These are phyloP conservation scores for Cyclocybe cylindracea DNA, from an alignment of 768 basidiomycete genomes.

Conservation along the genomic window DNA sequence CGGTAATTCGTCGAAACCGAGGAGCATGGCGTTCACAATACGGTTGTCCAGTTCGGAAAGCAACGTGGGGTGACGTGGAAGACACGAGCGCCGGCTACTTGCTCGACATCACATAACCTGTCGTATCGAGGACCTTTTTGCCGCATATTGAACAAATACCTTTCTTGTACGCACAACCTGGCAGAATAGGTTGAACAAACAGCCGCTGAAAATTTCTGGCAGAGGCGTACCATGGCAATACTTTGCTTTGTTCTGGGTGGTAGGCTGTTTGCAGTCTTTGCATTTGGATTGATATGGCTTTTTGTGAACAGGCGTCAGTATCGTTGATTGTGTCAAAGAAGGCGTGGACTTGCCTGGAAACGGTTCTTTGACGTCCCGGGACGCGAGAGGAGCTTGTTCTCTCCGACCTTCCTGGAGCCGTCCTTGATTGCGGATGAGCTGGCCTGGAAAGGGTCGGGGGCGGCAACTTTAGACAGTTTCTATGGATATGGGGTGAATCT, in stretches of 20 bases:
- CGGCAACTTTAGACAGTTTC: slow-evolving; percentile 91
- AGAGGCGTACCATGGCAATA: slow-evolving; percentile 77
- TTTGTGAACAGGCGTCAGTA: slow-evolving; percentile 20
- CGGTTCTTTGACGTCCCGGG: slow-evolving; percentile 76
- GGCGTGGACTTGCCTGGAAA: slow-evolving; percentile 58
- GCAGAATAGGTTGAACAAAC: slow-evolving; percentile 6
- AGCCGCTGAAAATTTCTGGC: slow-evolving; percentile 3
- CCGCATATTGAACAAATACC: slow-evolving; percentile 88
- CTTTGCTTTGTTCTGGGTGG: slow-evolving; percentile 85
- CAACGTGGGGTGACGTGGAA: background rate
- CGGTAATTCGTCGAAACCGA: too few species aligned
- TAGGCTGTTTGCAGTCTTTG: slow-evolving; percentile 83
- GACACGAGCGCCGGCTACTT: slow-evolving; percentile 45
- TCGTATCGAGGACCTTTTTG: slow-evolving; percentile 82
- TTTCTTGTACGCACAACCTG: slow-evolving; percentile 88
- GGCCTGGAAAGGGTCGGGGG: slow-evolving; percentile 83
- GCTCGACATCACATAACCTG: slow-evolving; percentile 82
- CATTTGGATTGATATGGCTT: slow-evolving; percentile 88
- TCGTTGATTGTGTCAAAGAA: slow-evolving; percentile 22
- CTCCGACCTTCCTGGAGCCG: slow-evolving; percentile 77
- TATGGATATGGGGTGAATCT: slow-evolving; percentile 34
- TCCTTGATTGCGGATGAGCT: slow-evolving; percentile 76
- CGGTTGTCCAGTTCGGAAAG: too few species aligned
- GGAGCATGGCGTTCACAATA: too few species aligned
- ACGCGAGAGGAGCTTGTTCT: slow-evolving; percentile 78